These are phyloP conservation scores for Annulohypoxylon stygium DNA, from an alignment of 495 filamentous ascomycete genomes.

Conservation along the genomic window DNA sequence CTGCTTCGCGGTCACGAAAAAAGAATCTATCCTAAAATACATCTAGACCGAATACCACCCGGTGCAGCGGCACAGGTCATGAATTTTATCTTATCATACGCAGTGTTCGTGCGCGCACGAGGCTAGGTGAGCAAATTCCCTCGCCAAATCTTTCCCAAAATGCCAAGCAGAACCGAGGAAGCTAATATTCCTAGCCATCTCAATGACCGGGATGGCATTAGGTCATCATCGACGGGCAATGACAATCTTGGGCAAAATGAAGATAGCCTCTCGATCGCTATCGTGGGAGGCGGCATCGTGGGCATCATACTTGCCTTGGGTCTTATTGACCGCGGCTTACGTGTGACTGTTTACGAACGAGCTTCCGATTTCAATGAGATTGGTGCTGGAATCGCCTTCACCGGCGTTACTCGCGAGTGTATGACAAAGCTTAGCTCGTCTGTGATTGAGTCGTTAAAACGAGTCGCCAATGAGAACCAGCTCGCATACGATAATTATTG, in stretches of 20 bases:
- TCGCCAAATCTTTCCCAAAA: neutral
- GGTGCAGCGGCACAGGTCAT: neutral
- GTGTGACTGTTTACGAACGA: slow-evolving; percentile 59
- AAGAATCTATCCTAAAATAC: neutral
- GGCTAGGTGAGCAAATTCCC: neutral
- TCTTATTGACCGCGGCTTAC: slow-evolving; percentile 49
- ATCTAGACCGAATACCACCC: neutral
- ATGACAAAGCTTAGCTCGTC: slow-evolving; percentile 28
- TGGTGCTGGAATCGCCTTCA: slow-evolving; percentile 63
- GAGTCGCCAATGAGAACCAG: slow-evolving; percentile 12
- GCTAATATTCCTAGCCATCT: neutral
- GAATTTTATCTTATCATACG: slow-evolving; percentile 3
- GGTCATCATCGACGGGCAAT: neutral
- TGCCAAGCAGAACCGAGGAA: slow-evolving; percentile 6
- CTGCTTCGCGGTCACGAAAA: neutral
- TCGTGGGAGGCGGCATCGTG: slow-evolving; percentile 61
- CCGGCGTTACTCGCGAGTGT: slow-evolving; percentile 50
- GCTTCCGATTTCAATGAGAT: slow-evolving; percentile 54
- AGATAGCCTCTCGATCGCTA: slow-evolving; percentile 42
- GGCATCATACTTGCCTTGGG: slow-evolving; percentile 57
- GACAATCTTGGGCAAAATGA: neutral
- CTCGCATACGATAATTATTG: slow-evolving; percentile 11
- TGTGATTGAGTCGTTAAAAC: neutral
- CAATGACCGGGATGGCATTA: neutral
- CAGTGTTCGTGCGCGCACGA: neutral